Percentiles rank a stretch among this genome's conserved stretches.
Conservation (phyloP, 352 stramenopile genomes). For the Pythium monospermum region DNA sequence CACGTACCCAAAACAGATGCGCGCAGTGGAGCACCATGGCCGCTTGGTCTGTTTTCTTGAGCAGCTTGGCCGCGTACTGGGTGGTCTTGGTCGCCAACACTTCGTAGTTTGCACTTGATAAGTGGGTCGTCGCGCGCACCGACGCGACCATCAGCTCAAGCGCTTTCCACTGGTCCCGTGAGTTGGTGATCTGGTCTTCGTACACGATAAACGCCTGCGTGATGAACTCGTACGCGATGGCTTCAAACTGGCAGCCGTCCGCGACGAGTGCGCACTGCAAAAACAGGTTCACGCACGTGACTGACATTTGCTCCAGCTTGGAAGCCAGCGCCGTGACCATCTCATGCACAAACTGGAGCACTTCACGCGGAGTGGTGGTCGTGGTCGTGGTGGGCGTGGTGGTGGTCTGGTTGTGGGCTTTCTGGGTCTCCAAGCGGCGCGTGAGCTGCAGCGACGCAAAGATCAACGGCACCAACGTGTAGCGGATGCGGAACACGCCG, state of each 20-base stretch:
- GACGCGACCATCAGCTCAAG: constrained; percentile 89
- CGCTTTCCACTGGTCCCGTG: constrained; percentile 83
- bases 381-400: constrained; percentile 56
- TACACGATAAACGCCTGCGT: constrained; percentile 95
- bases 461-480: constrained; percentile 92
- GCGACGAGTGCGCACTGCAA: constrained; percentile 90
- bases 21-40: constrained; percentile 93
- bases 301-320: constrained; percentile 65
- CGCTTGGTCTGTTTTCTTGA: constrained; percentile 97
- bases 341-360: constrained; percentile 97
- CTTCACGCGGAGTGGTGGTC: constrained; percentile 84
- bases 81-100: constrained; percentile 95
- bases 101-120: constrained; percentile 91
- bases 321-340: constrained; percentile 91
- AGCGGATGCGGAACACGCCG: constrained; percentile 83
- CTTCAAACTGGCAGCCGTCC: constrained; percentile 76
- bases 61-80: constrained; percentile 94
- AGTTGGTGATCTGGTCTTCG: constrained; percentile 94
- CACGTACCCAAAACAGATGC: constrained; percentile 93
- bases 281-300: constrained; percentile 91
- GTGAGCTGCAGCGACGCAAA: constrained; percentile 88
- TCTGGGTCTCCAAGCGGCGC: constrained; percentile 27
- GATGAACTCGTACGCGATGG: constrained; percentile 97
- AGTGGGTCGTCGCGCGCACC: constrained; percentile 69
- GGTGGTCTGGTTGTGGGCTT: constrained; percentile 22